A percentile compares a stretch with the other conserved stretches of the same genome.
Evolutionary conservation across 2,329 filamentous ascomycete species (phyloP).

Genomic region (Trichoderma pleuroti): DNA sequence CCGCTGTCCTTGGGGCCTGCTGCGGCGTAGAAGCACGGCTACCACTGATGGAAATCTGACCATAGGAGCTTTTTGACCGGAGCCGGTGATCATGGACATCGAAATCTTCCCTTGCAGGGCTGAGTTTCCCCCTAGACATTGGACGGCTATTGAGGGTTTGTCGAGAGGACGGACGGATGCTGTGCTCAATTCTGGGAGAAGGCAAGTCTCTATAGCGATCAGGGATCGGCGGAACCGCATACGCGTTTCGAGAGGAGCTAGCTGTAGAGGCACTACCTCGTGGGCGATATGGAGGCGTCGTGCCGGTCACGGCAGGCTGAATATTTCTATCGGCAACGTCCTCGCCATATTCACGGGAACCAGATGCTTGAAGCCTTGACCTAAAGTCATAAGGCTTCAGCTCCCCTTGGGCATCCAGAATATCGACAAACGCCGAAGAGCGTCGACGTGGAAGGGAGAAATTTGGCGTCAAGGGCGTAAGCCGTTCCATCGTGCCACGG

Average conservation of each 20-base stretch:
- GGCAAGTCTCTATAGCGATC: background rate
- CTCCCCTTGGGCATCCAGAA: conserved; percentile 56
- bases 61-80: conserved; percentile 2
- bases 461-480: background rate
- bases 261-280: conserved; percentile 13
- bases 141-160: background rate
- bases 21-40: background rate
- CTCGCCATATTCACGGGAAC: conserved; percentile 57
- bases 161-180: background rate
- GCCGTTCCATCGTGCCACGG: background rate
- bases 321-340: conserved; percentile 63
- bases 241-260: background rate
- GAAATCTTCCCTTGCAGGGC: background rate
- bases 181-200: background rate
- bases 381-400: conserved; percentile 49
- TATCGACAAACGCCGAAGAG: conserved; percentile 39
- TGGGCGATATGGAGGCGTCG: background rate
- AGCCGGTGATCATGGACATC: background rate
- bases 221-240: background rate
- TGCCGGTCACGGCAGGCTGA: background rate
- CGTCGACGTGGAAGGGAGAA: background rate
- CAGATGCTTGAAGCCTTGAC: conserved; percentile 47
- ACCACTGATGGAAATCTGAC: conserved; percentile 13
- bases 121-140: background rate
- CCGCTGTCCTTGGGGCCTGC: conserved; percentile 10